Evolutionary conservation across 495 filamentous ascomycete genomes (phyloP).

Genomic region (Venustampulla echinocandica): DNA sequence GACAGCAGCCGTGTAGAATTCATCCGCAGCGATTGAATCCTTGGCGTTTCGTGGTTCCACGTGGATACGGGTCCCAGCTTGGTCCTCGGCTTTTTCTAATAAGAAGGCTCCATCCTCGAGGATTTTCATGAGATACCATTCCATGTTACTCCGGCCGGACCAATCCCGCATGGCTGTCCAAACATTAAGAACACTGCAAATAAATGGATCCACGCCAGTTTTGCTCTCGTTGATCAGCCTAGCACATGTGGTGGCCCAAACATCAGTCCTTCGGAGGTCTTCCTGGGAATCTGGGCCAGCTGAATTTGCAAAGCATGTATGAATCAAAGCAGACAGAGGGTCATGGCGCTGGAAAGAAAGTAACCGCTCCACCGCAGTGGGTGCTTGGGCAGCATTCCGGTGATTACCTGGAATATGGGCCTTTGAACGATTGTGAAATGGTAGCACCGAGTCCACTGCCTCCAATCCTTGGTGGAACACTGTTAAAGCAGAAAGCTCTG

Average conservation of each 20-base stretch:
- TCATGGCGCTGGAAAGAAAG: constrained; percentile 82
- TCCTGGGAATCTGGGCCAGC: constrained; percentile 70
- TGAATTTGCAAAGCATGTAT: constrained; percentile 82
- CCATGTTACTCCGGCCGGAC: constrained; percentile 80
- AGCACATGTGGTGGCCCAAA: constrained; percentile 84
- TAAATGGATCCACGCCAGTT: constrained; percentile 43
- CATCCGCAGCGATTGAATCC: constrained; percentile 71
- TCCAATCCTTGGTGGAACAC: constrained; percentile 69
- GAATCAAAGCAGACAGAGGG: constrained; percentile 74
- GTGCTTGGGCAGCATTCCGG: constrained; percentile 38
- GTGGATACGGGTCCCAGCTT: constrained; percentile 55
- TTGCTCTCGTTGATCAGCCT: constrained; percentile 58
- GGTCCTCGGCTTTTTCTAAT: constrained; percentile 67
- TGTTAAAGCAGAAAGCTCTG: constrained; percentile 66
- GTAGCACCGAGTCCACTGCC: constrained; percentile 71
- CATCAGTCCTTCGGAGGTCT: constrained; percentile 61
- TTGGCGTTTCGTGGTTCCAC: constrained; percentile 53
- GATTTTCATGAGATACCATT: constrained; percentile 87
- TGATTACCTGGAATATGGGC: constrained; percentile 37
- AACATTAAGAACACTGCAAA: constrained; percentile 65
- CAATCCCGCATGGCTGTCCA: constrained; percentile 83
- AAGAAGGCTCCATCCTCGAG: constrained; percentile 88
- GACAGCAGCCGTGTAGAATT: constrained; percentile 80
- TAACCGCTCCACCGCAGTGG: constrained; percentile 59
- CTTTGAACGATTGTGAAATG: constrained; percentile 57